phyloP scores from a whole-genome alignment of 2,329 filamentous ascomycete species.

The Esteya vermicola region DNA sequence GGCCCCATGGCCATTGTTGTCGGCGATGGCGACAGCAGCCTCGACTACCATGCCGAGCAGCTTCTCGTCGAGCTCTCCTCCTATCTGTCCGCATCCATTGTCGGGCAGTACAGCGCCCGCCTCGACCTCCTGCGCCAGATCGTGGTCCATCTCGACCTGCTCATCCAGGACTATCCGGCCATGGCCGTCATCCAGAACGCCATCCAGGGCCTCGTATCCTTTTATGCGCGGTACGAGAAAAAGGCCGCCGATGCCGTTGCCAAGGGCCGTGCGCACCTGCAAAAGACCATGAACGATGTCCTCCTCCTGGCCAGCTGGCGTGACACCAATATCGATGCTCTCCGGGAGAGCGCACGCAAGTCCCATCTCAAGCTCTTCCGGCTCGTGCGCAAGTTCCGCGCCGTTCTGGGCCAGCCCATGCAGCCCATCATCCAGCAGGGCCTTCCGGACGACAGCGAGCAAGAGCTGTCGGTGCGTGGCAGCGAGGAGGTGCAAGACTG shows the following conservation, averaged over 20 bases:
- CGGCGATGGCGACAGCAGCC: neutral
- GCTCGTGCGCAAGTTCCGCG: conserved; percentile 78
- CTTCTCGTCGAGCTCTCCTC: conserved; percentile 62
- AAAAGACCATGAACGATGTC: conserved; percentile 88
- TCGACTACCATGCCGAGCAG: conserved; percentile 43
- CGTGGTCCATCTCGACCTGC: conserved; percentile 48
- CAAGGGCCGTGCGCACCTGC: conserved; percentile 58
- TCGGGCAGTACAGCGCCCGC: conserved; percentile 68
- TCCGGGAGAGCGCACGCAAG: conserved; percentile 76
- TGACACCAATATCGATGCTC: conserved; percentile 83
- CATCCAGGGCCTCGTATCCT: conserved; percentile 61
- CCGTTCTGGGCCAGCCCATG: conserved; percentile 62
- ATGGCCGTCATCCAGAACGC: conserved; percentile 47
- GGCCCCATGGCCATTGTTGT: conserved; percentile 53
- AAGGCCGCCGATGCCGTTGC: conserved; percentile 50
- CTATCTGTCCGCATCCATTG: conserved; percentile 65
- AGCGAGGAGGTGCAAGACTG: conserved; percentile 6
- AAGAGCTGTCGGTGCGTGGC: conserved; percentile 2
- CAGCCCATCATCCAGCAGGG: conserved; percentile 46
- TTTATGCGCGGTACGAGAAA: conserved; percentile 58
- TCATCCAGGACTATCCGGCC: conserved; percentile 42
- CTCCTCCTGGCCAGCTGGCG: conserved; percentile 93
- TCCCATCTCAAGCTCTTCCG: conserved; percentile 90
- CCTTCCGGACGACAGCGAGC: conserved; percentile 34
- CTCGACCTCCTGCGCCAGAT: conserved; percentile 55